phyloP scores from a whole-genome alignment of 2,329 filamentous ascomycete species.

The Microcera coccophila region DNA sequence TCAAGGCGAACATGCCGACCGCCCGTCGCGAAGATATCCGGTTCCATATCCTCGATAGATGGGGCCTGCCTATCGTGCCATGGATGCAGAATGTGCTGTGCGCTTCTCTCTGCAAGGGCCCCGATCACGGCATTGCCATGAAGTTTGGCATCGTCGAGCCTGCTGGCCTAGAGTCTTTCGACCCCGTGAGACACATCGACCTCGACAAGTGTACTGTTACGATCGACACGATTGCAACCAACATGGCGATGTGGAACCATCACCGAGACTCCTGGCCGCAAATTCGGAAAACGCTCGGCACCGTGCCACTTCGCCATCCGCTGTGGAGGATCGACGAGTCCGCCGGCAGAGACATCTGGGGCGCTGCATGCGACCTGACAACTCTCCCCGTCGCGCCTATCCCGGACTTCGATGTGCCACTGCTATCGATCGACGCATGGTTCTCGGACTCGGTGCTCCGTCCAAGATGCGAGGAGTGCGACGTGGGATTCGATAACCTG shows the following conservation, averaged over 20 bases:
- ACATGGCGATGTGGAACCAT: conserved; percentile 6
- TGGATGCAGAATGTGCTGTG: neutral
- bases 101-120: conserved; percentile 5
- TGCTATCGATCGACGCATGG: conserved; percentile 2
- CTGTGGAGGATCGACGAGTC: conserved; percentile 5
- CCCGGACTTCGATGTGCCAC: conserved; percentile 2
- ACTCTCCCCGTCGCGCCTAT: neutral
- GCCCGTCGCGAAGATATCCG: conserved; percentile 2
- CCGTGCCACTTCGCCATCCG: conserved; percentile 2
- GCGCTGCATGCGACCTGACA: neutral
- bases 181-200: conserved; percentile 3
- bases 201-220: conserved; percentile 3
- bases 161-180: conserved; percentile 2
- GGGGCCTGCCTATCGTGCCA: conserved; percentile 2
- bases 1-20: conserved; percentile 1
- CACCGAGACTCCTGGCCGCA: neutral
- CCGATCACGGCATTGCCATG: conserved; percentile 8
- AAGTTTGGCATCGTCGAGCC: conserved; percentile 3
- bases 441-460: neutral
- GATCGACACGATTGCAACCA: conserved; percentile 5
- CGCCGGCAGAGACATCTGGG: conserved; percentile 1
- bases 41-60: conserved; percentile 4
- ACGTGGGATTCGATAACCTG: neutral
- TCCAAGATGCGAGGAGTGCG: neutral
- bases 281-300: neutral